Evolutionary conservation across 2,329 filamentous ascomycete genomes (phyloP), one percentile per base, ranked within the genome.

Genomic region (Ophiocordyceps camponoti-leonardi): DNA sequence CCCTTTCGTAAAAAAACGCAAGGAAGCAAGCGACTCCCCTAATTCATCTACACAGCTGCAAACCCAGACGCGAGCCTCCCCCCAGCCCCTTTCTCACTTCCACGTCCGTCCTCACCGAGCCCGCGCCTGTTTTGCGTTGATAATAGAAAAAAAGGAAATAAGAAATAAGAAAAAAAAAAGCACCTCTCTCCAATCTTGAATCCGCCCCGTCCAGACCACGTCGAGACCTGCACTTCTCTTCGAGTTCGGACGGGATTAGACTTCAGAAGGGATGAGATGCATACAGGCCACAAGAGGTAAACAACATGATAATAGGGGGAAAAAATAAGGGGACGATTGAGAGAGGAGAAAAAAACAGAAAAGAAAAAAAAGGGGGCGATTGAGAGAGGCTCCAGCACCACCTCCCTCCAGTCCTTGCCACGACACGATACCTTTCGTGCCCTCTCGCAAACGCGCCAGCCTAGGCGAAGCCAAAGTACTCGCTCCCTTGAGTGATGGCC

Each of bases 401-500:
- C 6, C 33, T 37, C 8, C 26, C 8, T 5, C 26, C 26, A 11
- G 11, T 28, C 26, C 26, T 28, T 28, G 26, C 10, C 7, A 28
- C 23, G 5, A 26, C 23, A 8, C 23, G 23, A 26, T 26, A 8
- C 22, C 22, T 23, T 23, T 23, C 22, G 22, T 23, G 22, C 22
- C 6, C 22, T 28, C 26, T 28, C 26, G 10, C 26, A 28, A 28
- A 28, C 4, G 22, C 22, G 22, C 22, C 22, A 23, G 22, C 22
- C 22, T 23, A 96, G 56, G 92, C 90, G 65, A 98, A 96, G 50
- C 92, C 92, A 63, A 98, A 98, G 62, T 83, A 96, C 63, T 96
- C 90, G 67, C 87, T 92, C 54, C 92, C 92, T 53, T 88, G 82
- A n/a, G 92, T 98, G 64, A 98, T 95, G 50, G 92, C 92, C 54